Percentiles rank a stretch among this genome's conserved stretches.
phyloP scores from a whole-genome alignment of 805 yeast species.

The Saturnispora dispora region DNA sequence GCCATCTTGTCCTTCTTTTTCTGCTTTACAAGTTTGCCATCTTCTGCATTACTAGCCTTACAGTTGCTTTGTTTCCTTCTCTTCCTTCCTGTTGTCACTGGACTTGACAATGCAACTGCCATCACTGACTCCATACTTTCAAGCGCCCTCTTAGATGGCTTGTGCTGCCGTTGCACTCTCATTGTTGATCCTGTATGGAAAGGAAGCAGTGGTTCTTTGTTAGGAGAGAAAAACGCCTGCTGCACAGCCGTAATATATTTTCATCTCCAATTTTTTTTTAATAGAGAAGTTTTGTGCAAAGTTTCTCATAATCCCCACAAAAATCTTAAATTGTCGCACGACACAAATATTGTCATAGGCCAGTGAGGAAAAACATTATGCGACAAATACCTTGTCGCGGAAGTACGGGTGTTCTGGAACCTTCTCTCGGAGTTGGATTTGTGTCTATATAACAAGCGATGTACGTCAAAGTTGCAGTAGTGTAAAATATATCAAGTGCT shows the following conservation, averaged over 20 bases:
- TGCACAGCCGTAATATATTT: neutral
- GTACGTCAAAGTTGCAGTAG: neutral
- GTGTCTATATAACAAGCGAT: neutral
- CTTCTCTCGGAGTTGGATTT: neutral
- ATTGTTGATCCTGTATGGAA: neutral
- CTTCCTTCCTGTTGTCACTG: neutral
- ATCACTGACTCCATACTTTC: neutral
- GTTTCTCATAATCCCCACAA: neutral
- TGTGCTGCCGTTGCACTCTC: slow-evolving; percentile 1
- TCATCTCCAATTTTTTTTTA: neutral
- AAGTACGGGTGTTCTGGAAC: neutral
- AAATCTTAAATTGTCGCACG: neutral
- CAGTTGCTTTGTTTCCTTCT: neutral
- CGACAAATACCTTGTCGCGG: neutral
- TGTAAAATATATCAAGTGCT: too few relatives aligned
- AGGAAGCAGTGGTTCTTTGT: neutral
- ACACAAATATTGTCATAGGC: neutral
- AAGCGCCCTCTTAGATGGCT: neutral
- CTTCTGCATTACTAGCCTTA: neutral
- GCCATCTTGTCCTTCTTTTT: neutral
- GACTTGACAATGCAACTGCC: neutral
- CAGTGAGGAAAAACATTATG: too few relatives aligned
- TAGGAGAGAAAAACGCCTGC: neutral
- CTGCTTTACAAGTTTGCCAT: neutral
- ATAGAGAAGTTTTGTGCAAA: neutral